phyloP scores from a whole-genome alignment of 164 flowering plant species.

The Liriodendron chinense region DNA sequence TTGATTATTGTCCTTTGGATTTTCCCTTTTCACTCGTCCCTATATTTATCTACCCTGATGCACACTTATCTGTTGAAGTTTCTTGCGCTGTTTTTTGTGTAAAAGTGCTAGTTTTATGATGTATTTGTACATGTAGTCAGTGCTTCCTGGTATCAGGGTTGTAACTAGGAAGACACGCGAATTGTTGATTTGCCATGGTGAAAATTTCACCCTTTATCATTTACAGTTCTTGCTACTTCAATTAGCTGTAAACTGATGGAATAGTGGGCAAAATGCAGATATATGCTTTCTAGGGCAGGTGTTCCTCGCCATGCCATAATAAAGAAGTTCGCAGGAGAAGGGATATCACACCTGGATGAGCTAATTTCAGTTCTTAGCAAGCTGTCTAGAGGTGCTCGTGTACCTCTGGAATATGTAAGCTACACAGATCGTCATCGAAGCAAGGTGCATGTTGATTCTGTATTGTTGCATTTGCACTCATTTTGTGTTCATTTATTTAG shows the following conservation, averaged over 20 bases:
- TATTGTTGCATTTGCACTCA: not conserved
- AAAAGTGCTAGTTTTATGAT: no score
- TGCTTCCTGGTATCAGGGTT: no score
- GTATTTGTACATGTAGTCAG: no score
- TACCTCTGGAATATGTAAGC: constrained; percentile 82
- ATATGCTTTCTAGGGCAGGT: constrained; percentile 91
- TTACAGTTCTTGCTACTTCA: not conserved
- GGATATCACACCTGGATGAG: constrained; percentile 64
- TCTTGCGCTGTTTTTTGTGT: no score
- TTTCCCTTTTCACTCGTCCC: not conserved
- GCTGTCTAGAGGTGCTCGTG: constrained; percentile 82
- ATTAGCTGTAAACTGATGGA: constrained; percentile 2
- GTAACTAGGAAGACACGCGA: no score
- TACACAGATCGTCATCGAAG: constrained; percentile 80
- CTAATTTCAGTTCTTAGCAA: constrained; percentile 57
- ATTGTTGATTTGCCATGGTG: no score
- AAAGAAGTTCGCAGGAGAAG: constrained; percentile 86
- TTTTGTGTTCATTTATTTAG: not conserved
- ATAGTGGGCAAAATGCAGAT: constrained; percentile 43
- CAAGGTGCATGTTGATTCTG: constrained; percentile 50
- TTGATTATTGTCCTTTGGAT: not conserved
- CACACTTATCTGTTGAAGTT: not conserved
- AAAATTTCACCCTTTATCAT: not conserved
- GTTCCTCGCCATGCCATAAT: constrained; percentile 96
- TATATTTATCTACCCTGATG: not conserved